phyloP scores from a whole-genome alignment of 768 basidiomycete genomes.

The Termitomyces titanicus region DNA sequence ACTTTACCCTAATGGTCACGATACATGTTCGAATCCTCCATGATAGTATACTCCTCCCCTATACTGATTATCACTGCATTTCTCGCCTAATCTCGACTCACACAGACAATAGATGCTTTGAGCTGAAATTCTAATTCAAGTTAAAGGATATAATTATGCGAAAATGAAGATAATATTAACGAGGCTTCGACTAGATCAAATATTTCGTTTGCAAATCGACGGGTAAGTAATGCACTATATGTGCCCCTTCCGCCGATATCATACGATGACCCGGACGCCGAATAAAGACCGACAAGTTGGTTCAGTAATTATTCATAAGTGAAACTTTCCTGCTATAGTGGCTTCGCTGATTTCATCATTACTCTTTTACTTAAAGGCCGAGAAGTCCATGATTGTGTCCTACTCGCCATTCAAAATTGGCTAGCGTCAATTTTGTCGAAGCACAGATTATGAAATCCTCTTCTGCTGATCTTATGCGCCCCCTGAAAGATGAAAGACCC shows the following conservation, averaged over 20 bases:
- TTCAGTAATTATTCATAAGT: background rate
- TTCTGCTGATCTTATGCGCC: background rate
- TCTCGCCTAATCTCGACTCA: background rate
- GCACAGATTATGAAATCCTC: background rate
- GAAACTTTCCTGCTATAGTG: background rate
- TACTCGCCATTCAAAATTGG: background rate
- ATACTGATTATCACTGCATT: background rate
- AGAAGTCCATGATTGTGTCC: background rate
- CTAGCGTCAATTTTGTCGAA: background rate
- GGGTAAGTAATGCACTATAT: too few relatives aligned
- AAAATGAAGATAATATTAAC: too few relatives aligned
- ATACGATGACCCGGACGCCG: background rate
- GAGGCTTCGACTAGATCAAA: too few relatives aligned
- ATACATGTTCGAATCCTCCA: background rate
- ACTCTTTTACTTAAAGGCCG: background rate
- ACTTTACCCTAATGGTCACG: background rate
- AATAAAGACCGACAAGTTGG: too few relatives aligned
- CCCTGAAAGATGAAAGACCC: background rate
- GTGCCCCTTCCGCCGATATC: background rate
- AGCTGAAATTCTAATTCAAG: too few relatives aligned
- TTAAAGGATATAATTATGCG: too few relatives aligned
- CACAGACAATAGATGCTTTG: background rate
- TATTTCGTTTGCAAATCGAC: too few relatives aligned
- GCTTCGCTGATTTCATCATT: background rate
- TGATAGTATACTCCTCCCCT: background rate